Evolutionary conservation across 169 alveolate species (phyloP).

Genomic region (Theileria annulata): DNA sequence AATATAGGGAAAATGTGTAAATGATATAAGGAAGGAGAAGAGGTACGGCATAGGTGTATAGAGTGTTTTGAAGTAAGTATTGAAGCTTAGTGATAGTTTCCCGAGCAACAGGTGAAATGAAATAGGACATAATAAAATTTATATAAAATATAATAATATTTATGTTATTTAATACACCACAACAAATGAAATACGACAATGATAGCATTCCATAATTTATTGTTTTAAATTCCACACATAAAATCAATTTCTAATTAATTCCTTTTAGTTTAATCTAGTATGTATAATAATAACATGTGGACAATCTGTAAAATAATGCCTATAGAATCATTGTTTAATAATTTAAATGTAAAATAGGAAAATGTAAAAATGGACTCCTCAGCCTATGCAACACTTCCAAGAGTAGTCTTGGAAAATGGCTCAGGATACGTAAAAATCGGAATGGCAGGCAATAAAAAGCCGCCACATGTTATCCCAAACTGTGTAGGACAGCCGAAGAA

Average conservation of each 20-base stretch:
- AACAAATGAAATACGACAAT: background rate
- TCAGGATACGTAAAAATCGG: conserved; percentile 84
- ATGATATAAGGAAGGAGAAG: background rate
- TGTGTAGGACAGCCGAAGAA: conserved; percentile 82
- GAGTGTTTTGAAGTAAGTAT: conserved; percentile 61
- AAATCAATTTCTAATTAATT: background rate
- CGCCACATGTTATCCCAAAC: conserved; percentile 77
- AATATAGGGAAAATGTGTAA: background rate
- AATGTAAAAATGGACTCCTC: conserved; percentile 65
- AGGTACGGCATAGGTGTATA: conserved; percentile 61
- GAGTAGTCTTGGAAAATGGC: conserved; percentile 83
- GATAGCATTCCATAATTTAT: background rate
- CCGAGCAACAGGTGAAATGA: conserved; percentile 59
- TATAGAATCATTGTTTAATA: background rate
- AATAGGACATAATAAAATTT: conserved; percentile 28
- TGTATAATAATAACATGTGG: background rate
- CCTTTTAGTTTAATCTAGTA: background rate
- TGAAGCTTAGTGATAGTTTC: conserved; percentile 60
- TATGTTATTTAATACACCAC: background rate
- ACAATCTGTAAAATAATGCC: too few species aligned
- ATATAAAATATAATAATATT: background rate
- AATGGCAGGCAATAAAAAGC: conserved; percentile 73
- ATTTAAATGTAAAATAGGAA: background rate
- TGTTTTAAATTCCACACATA: background rate
- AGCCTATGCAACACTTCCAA: conserved; percentile 74